Evolutionary conservation across 805 yeast genomes (phyloP).

Genomic region (Ogataea philodendri): DNA sequence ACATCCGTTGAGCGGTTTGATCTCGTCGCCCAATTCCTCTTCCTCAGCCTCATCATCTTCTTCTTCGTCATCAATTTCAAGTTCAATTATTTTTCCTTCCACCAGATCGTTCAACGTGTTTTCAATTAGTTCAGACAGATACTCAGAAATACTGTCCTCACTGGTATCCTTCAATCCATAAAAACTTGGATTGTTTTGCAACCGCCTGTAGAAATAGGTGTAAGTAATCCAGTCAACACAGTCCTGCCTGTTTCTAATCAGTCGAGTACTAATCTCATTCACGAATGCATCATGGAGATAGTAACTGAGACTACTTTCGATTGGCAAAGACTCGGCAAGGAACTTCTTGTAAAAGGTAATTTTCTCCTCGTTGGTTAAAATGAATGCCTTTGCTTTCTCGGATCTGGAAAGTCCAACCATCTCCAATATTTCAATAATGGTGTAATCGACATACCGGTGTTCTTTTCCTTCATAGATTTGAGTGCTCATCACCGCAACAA

Average conservation of each 20-base stretch:
- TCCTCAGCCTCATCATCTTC: constrained; percentile 39
- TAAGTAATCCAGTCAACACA: constrained; percentile 90
- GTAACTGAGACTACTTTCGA: constrained; percentile 70
- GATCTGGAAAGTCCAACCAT: constrained; percentile 52
- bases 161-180: constrained; percentile 73
- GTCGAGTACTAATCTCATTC: constrained; percentile 67
- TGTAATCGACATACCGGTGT: constrained; percentile 65
- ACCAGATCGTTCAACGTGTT: constrained; percentile 58
- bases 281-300: constrained; percentile 65
- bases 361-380: constrained; percentile 57
- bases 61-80: constrained; percentile 42
- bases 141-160: constrained; percentile 72
- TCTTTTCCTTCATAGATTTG: constrained; percentile 70
- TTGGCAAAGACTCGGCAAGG: constrained; percentile 70
- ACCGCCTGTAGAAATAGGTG: constrained; percentile 76
- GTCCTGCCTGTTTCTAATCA: constrained; percentile 69
- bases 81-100: constrained; percentile 60
- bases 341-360: constrained; percentile 68
- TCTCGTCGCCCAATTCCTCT: constrained; percentile 39
- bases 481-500: constrained; percentile 69
- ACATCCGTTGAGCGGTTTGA: constrained; percentile 67
- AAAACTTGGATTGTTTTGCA: constrained; percentile 81
- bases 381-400: constrained; percentile 38
- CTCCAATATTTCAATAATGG: constrained; percentile 60
- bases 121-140: constrained; percentile 81